Conservation (phyloP, 768 basidiomycete species). For the Mycena vitilis region DNA sequence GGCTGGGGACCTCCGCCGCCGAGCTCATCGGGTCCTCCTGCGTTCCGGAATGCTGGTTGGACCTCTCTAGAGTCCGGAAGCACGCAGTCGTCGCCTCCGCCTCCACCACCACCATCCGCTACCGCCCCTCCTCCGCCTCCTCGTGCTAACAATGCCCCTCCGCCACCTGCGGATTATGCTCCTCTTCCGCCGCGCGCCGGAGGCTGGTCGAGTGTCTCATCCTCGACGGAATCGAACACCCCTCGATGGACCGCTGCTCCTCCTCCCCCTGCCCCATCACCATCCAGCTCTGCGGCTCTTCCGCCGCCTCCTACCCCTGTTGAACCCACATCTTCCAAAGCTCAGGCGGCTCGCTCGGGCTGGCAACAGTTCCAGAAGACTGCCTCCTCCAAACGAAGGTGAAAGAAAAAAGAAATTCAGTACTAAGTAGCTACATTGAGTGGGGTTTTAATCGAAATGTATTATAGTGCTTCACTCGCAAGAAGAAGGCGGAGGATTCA, state of each 20-base stretch:
- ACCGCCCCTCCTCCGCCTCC: constrained; percentile 35
- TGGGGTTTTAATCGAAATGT: constrained; percentile 51
- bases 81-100: constrained; percentile 42
- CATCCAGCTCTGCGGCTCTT: constrained; percentile 16
- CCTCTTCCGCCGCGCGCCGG: constrained; percentile 1
- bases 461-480: constrained; percentile 46
- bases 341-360: constrained; percentile 54
- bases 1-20: constrained; percentile 34
- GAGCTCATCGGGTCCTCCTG: constrained; percentile 48
- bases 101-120: constrained; percentile 34
- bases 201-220: constrained; percentile 19
- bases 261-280: constrained; percentile 8
- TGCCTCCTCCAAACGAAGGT: constrained; percentile 45
- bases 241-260: constrained; percentile 19
- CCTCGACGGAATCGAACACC: not conserved
- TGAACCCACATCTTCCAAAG: constrained; percentile 32
- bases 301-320: constrained; percentile 19
- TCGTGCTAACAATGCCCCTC: not conserved
- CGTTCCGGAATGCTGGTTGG: constrained; percentile 75
- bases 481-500: constrained; percentile 35
- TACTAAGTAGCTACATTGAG: constrained; percentile 63
- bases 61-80: constrained; percentile 69
- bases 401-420: constrained; percentile 46
- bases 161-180: constrained; percentile 16
- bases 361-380: constrained; percentile 72